These are phyloP conservation scores for Proliferodiscus dingleyae DNA, from an alignment of 2,329 filamentous ascomycete genomes.

Conservation along the genomic window DNA sequence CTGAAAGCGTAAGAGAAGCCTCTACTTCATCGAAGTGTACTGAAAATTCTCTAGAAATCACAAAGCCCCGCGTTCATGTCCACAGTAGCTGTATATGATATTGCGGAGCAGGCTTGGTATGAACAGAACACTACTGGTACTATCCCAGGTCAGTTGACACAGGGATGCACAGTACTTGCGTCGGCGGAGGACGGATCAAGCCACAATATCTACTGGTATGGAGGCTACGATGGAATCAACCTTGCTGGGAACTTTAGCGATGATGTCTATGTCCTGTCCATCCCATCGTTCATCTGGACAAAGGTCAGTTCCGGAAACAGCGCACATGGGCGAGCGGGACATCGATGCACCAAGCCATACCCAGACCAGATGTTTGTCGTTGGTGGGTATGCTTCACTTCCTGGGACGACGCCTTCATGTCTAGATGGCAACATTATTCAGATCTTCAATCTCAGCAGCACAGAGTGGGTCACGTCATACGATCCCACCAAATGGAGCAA, in stretches of 20 bases:
- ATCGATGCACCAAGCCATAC: conserved; percentile 64
- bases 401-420: conserved; percentile 36
- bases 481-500: conserved; percentile 55
- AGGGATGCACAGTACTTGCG: conserved; percentile 66
- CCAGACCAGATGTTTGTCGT: conserved; percentile 67
- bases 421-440: conserved; percentile 50
- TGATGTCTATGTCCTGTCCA: conserved; percentile 69
- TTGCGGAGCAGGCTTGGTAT: conserved; percentile 65
- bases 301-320: conserved; percentile 50
- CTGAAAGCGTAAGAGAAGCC: conserved; percentile 37
- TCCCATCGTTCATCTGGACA: conserved; percentile 71
- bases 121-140: conserved; percentile 64
- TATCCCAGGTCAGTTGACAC: conserved; percentile 61
- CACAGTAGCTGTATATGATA: conserved; percentile 70
- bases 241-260: conserved; percentile 50
- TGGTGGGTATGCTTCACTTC: conserved; percentile 52
- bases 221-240: conserved; percentile 59
- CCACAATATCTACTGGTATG: conserved; percentile 76
- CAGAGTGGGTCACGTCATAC: conserved; percentile 66
- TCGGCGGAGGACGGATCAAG: conserved; percentile 67
- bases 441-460: conserved; percentile 68
- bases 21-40: neutral
- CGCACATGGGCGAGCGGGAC: conserved; percentile 56
- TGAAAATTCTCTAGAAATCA: conserved; percentile 41
- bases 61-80: conserved; percentile 68